A percentile compares a stretch with the other conserved stretches of the same genome.
These are phyloP conservation scores for Globisporangium alternatum DNA, from an alignment of 352 stramenopile genomes.

Conservation along the genomic window DNA sequence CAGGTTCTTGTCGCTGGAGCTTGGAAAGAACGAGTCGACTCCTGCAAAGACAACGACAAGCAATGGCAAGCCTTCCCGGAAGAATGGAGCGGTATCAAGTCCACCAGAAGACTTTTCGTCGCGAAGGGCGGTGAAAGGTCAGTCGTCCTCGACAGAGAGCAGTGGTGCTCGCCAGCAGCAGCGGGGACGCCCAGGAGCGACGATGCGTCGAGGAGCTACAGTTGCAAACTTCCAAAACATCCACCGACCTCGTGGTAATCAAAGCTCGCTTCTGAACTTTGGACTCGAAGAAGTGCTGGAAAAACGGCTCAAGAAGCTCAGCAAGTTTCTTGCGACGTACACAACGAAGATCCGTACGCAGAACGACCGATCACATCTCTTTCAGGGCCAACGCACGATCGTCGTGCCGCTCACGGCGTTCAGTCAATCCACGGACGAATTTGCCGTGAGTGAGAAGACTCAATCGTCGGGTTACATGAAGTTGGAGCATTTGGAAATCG, in stretches of 20 bases:
- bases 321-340: constrained; percentile 33
- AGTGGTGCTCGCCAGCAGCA: background rate
- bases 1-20: constrained; percentile 50
- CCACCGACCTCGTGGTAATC: background rate
- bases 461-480: constrained; percentile 18
- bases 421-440: constrained; percentile 18
- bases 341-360: constrained; percentile 23
- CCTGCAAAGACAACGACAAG: background rate
- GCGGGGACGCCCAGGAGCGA: background rate
- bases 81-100: background rate
- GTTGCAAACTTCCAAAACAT: constrained; percentile 1
- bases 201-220: constrained; percentile 1
- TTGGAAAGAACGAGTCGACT: constrained; percentile 16
- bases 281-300: background rate
- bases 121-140: constrained; percentile 7
- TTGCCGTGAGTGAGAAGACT: constrained; percentile 13
- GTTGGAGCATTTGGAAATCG: constrained; percentile 25
- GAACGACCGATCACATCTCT: constrained; percentile 28
- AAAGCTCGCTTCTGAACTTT: background rate
- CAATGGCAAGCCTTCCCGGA: background rate
- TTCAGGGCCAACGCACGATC: constrained; percentile 30
- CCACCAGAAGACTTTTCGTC: constrained; percentile 9
- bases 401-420: constrained; percentile 26
- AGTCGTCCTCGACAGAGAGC: constrained; percentile 11
- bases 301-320: constrained; percentile 17